Evolutionary conservation across 2,329 filamentous ascomycete genomes (phyloP).

Genomic region (Zasmidium cellare): DNA sequence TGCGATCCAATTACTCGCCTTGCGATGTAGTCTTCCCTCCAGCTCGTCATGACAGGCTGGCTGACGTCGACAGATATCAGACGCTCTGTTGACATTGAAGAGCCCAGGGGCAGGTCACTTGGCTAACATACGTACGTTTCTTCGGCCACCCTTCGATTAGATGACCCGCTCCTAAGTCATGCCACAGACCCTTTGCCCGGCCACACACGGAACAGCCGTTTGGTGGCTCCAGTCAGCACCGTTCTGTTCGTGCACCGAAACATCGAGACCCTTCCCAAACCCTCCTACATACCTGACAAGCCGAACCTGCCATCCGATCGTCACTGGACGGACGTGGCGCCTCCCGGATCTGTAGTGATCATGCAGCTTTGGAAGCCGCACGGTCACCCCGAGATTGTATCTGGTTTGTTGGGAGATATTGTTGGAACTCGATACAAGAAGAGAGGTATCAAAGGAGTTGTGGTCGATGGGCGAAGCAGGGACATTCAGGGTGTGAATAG

Average conservation of each 20-base stretch:
- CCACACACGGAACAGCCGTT: constrained; percentile 6
- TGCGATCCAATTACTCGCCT: constrained; percentile 27
- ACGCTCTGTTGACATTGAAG: constrained; percentile 70
- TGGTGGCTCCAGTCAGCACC: constrained; percentile 59
- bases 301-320: constrained; percentile 57
- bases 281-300: constrained; percentile 27
- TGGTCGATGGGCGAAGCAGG: constrained; percentile 68
- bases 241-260: constrained; percentile 63
- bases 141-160: too few species aligned
- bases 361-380: constrained; percentile 63
- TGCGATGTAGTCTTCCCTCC: constrained; percentile 31
- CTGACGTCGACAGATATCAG: constrained; percentile 71
- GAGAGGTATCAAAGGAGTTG: constrained; percentile 52
- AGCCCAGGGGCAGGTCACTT: constrained; percentile 67
- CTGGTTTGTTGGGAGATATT: constrained; percentile 74
- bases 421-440: constrained; percentile 70
- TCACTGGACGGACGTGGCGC: constrained; percentile 69
- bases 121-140: constrained; percentile 57
- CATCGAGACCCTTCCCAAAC: constrained; percentile 29
- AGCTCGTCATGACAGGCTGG: too few species aligned
- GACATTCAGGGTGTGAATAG: constrained; percentile 57
- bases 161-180: not conserved
- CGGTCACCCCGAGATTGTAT: constrained; percentile 39
- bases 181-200: constrained; percentile 4
- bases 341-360: constrained; percentile 62